Conservation (phyloP, 2,329 filamentous ascomycete genomes). For the Neocucurbitaria cava region DNA sequence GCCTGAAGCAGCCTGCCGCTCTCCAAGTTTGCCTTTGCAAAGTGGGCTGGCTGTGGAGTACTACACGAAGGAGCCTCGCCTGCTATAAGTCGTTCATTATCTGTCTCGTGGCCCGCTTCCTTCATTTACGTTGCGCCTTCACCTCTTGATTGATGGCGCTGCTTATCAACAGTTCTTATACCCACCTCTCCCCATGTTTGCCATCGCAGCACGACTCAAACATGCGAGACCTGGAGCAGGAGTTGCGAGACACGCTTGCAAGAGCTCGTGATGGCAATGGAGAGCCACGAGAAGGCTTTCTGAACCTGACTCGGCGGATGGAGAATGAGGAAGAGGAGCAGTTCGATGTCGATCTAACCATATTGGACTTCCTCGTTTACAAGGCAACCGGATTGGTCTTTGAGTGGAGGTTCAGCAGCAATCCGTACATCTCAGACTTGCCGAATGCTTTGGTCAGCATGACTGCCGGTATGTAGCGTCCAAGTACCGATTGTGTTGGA, state of each 20-base stretch:
- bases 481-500: constrained; percentile 1
- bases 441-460: constrained; percentile 42
- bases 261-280: constrained; percentile 19
- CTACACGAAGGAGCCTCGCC: constrained; percentile 5
- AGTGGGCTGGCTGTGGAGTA: not conserved
- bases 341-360: constrained; percentile 60
- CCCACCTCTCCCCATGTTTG: constrained; percentile 19
- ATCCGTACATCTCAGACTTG: constrained; percentile 41
- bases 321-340: constrained; percentile 47
- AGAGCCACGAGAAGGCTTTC: constrained; percentile 37
- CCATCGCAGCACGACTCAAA: constrained; percentile 18
- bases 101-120: constrained; percentile 8
- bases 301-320: constrained; percentile 42
- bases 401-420: constrained; percentile 37
- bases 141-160: constrained; percentile 12
- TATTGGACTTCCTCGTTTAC: constrained; percentile 64
- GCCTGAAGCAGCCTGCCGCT: constrained; percentile 22
- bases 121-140: constrained; percentile 5
- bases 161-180: constrained; percentile 8
- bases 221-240: constrained; percentile 33
- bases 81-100: constrained; percentile 13
- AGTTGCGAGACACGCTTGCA: constrained; percentile 28
- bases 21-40: constrained; percentile 5
- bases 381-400: constrained; percentile 55
- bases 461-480: constrained; percentile 37